Conservation (phyloP, 192 early-diverging fungal species). For the Gaertneriomyces sp. region DNA sequence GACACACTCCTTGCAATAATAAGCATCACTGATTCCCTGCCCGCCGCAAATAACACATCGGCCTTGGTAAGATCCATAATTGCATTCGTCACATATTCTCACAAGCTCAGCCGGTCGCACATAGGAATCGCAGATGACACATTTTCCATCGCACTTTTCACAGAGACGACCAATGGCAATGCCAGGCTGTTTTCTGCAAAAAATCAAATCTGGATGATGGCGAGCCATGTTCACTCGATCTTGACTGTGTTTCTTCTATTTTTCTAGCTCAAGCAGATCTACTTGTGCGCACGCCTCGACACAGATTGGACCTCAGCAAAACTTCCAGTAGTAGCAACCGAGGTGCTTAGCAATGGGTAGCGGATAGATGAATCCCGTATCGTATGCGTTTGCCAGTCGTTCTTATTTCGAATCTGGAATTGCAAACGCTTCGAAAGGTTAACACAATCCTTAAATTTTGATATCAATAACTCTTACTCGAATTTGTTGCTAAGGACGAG, state of each 20-base stretch:
- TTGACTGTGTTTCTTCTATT: not conserved
- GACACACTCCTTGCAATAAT: slow-evolving; percentile 91
- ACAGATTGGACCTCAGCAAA: too few relatives aligned
- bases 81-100: slow-evolving; percentile 93
- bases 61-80: slow-evolving; percentile 88
- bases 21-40: slow-evolving; percentile 86
- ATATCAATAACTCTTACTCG: too few relatives aligned
- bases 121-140: slow-evolving; percentile 95
- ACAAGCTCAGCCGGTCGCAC: slow-evolving; percentile 86
- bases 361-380: too few relatives aligned
- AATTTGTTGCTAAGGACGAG: too few relatives aligned
- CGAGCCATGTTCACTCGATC: slow-evolving; percentile 32
- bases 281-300: too few relatives aligned
- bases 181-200: slow-evolving; percentile 91
- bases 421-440: too few relatives aligned
- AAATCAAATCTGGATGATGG: slow-evolving; percentile 77
- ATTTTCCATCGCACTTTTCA: slow-evolving; percentile 87
- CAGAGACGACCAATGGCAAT: slow-evolving; percentile 85
- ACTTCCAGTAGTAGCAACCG: too few relatives aligned
- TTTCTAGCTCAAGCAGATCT: too few relatives aligned
- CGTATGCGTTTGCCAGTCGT: too few relatives aligned
- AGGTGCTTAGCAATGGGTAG: too few relatives aligned
- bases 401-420: too few relatives aligned
- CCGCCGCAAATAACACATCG: slow-evolving; percentile 88
- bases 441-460: too few relatives aligned